Conservation (phyloP, 768 basidiomycete genomes). For the Suillus spraguei region DNA sequence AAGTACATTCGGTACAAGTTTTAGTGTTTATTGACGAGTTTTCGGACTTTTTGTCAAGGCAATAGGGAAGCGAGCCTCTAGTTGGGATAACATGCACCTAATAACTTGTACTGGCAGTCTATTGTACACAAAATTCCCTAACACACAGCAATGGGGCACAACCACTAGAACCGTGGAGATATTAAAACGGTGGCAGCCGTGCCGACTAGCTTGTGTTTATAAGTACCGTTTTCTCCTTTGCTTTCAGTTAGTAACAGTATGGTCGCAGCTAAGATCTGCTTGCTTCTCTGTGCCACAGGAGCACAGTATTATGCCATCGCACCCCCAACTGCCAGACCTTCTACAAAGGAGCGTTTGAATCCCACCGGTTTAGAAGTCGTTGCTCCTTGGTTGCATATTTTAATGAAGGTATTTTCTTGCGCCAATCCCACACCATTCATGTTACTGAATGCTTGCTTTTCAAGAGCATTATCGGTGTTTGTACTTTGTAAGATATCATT, state of each 20-base stretch:
- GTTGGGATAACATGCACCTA: too few species aligned
- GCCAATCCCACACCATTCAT: neutral
- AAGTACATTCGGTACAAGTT: too few species aligned
- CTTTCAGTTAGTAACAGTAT: neutral
- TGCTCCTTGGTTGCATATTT: neutral
- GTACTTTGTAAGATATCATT: neutral
- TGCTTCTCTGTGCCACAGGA: slow-evolving; percentile 3
- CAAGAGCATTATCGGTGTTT: neutral
- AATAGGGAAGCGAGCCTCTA: too few species aligned
- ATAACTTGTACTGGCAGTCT: too few species aligned
- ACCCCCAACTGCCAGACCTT: slow-evolving; percentile 10
- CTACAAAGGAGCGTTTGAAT: slow-evolving; percentile 5
- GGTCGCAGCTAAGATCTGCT: slow-evolving; percentile 5
- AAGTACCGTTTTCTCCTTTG: neutral
- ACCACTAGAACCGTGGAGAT: too few species aligned
- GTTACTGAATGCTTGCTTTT: neutral
- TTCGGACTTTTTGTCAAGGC: too few species aligned
- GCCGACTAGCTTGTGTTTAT: neutral
- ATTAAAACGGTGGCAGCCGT: too few species aligned
- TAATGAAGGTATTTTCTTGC: neutral
- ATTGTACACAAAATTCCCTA: too few species aligned
- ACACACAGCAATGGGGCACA: too few species aligned
- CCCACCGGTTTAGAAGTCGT: neutral
- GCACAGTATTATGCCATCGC: slow-evolving; percentile 8
- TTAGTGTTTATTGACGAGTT: too few species aligned